Conservation (phyloP, 2,329 filamentous ascomycete genomes). For the Ceratocystis eucalypticola region DNA sequence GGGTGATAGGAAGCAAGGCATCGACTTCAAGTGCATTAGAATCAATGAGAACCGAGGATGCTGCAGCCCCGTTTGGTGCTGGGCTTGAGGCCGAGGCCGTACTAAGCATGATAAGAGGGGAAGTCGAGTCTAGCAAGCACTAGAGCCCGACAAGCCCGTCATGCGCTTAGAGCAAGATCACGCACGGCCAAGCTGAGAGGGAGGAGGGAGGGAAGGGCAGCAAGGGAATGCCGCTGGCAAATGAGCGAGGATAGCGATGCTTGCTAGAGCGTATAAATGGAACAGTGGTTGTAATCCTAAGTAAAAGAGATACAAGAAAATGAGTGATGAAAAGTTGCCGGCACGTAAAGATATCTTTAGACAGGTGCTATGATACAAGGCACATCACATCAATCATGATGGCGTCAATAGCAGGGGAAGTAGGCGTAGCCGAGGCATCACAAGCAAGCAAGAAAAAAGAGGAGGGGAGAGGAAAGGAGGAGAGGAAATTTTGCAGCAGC, state of each 20-base stretch:
- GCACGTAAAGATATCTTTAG: conserved; percentile 3
- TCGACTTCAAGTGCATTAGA: conserved; percentile 8
- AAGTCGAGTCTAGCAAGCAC: not conserved
- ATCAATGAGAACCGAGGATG: conserved; percentile 3
- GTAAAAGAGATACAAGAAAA: not conserved
- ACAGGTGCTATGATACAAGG: conserved; percentile 4
- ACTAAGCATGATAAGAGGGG: conserved; percentile 13
- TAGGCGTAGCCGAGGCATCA: not conserved
- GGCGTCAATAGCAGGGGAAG: conserved; percentile 5
- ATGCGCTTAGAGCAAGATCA: conserved; percentile 1
- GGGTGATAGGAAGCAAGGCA: conserved; percentile 15
- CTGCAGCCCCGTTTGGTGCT: conserved; percentile 3
- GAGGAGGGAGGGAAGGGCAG: not conserved
- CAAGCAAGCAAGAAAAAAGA: not conserved
- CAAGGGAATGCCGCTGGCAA: not conserved
- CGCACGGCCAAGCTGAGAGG: not conserved
- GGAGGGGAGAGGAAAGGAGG: not conserved
- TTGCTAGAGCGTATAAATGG: not conserved
- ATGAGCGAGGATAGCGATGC: not conserved
- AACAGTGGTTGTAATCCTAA: not conserved
- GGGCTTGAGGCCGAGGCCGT: conserved; percentile 5
- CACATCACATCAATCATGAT: conserved; percentile 7
- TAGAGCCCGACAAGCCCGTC: conserved; percentile 3
- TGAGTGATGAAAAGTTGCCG: not conserved
- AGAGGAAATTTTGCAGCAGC: not conserved